These are phyloP conservation scores for Cyclanthera cordifolia DNA, from an alignment of 306 rosid species.

Conservation along the genomic window DNA sequence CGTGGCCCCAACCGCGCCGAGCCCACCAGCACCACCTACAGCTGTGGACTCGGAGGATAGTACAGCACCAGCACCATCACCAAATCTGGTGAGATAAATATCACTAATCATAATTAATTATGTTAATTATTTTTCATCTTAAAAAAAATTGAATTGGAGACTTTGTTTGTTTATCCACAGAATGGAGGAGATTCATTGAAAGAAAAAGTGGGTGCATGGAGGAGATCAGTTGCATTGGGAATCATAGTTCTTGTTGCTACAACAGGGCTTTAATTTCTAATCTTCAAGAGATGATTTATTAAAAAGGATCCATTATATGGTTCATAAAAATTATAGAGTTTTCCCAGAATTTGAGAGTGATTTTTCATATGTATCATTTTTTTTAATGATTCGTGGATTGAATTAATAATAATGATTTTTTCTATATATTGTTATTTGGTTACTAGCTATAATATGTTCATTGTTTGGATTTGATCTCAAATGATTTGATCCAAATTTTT, in stretches of 20 bases:
- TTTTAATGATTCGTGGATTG: not conserved
- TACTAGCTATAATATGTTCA: not conserved
- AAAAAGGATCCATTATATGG: not conserved
- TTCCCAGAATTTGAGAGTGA: not conserved
- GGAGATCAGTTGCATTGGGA: constrained; percentile 35
- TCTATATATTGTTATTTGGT: not conserved
- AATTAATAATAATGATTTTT: not conserved
- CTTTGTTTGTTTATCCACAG: constrained; percentile 21
- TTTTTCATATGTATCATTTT: constrained; percentile 1
- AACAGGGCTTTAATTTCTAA: constrained; percentile 36
- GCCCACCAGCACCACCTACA: constrained; percentile 90
- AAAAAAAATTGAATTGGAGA: not conserved
- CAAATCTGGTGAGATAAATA: constrained; percentile 48
- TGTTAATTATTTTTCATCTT: no score
- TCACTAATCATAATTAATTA: not conserved
- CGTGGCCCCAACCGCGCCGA: constrained; percentile 34
- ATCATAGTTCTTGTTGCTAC: constrained; percentile 35
- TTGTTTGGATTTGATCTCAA: not conserved
- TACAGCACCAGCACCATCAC: constrained; percentile 80
- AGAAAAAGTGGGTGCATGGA: constrained; percentile 31
- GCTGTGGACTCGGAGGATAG: constrained; percentile 34
- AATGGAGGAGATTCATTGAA: constrained; percentile 45
- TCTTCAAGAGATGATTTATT: not conserved
- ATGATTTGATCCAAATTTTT: no score
- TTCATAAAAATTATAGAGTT: constrained; percentile 4